Conservation (phyloP, 495 filamentous ascomycete species). For the Cercophora scortea region DNA sequence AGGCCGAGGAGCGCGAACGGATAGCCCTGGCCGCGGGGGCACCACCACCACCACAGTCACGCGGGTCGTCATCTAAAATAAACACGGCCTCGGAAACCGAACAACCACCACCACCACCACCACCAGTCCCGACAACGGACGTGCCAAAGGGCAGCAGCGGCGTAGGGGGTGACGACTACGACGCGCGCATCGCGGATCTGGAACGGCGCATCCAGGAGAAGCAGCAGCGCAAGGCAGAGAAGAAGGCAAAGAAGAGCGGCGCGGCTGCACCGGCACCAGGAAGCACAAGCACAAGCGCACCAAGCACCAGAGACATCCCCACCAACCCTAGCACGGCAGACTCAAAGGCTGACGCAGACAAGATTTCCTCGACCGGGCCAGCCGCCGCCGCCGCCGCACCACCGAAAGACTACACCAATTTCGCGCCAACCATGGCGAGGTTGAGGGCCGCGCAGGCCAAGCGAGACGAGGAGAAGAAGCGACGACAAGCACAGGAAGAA, state of each 20-base stretch:
- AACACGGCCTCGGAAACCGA: background rate
- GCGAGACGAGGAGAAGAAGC: conserved; percentile 19
- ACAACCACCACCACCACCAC: no score
- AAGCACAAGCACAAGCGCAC: background rate
- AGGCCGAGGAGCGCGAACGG: conserved; percentile 34
- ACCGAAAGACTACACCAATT: background rate
- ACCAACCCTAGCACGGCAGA: conserved; percentile 11
- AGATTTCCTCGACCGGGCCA: conserved; percentile 1
- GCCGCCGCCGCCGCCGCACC: conserved; percentile 1
- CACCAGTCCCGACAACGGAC: no score
- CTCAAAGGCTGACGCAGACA: conserved; percentile 24
- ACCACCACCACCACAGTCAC: conserved; percentile 1
- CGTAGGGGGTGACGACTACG: conserved; percentile 20
- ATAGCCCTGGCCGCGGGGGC: conserved; percentile 10
- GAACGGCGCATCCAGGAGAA: conserved; percentile 25
- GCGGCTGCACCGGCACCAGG: conserved; percentile 1
- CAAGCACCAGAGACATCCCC: background rate
- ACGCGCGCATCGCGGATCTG: conserved; percentile 32
- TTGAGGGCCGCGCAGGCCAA: conserved; percentile 34
- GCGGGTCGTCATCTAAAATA: background rate
- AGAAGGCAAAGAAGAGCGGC: conserved; percentile 19
- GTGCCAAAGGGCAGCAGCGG: background rate
- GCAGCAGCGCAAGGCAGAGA: conserved; percentile 25
- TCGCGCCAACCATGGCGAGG: conserved; percentile 22
- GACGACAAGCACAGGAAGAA: background rate